These are phyloP conservation scores for Lodderomyces theae DNA, from an alignment of 1,139 yeast species.

Conservation along the genomic window DNA sequence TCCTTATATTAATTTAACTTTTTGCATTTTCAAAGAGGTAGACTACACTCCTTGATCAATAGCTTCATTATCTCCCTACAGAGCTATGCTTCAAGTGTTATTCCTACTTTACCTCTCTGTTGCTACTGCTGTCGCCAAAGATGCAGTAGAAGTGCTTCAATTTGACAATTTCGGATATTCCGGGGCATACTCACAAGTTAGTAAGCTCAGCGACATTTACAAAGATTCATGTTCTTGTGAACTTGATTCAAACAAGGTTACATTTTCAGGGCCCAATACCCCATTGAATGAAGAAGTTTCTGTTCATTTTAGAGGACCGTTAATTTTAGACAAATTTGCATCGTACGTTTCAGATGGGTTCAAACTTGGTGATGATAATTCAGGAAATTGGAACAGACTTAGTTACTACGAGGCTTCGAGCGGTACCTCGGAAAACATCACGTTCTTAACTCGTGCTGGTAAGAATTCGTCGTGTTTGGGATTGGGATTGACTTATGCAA, in stretches of 20 bases:
- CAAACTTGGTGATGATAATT: slow-evolving; percentile 27
- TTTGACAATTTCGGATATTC: slow-evolving; percentile 70
- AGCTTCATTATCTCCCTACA: background rate
- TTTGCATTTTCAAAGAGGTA: background rate
- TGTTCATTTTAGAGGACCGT: slow-evolving; percentile 93
- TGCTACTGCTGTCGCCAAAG: slow-evolving; percentile 3
- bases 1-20: too few relatives aligned
- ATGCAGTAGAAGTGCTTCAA: slow-evolving; percentile 33
- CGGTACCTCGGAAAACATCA: slow-evolving; percentile 55
- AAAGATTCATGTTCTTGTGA: slow-evolving; percentile 60
- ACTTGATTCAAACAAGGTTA: slow-evolving; percentile 48
- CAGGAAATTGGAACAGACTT: slow-evolving; percentile 64
- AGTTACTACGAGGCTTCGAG: slow-evolving; percentile 61
- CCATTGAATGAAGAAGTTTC: slow-evolving; percentile 89
- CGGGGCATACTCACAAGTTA: slow-evolving; percentile 75
- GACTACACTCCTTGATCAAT: background rate
- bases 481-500: slow-evolving; percentile 79
- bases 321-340: slow-evolving; percentile 75
- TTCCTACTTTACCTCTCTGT: background rate
- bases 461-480: slow-evolving; percentile 77
- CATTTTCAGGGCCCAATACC: slow-evolving; percentile 72
- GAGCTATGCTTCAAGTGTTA: background rate
- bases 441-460: slow-evolving; percentile 82
- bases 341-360: slow-evolving; percentile 44
- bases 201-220: slow-evolving; percentile 45